Percentiles rank a stretch among this genome's conserved stretches.
phyloP scores from a whole-genome alignment of 2,329 filamentous ascomycete genomes.

The Coniochaeta prunicola region DNA sequence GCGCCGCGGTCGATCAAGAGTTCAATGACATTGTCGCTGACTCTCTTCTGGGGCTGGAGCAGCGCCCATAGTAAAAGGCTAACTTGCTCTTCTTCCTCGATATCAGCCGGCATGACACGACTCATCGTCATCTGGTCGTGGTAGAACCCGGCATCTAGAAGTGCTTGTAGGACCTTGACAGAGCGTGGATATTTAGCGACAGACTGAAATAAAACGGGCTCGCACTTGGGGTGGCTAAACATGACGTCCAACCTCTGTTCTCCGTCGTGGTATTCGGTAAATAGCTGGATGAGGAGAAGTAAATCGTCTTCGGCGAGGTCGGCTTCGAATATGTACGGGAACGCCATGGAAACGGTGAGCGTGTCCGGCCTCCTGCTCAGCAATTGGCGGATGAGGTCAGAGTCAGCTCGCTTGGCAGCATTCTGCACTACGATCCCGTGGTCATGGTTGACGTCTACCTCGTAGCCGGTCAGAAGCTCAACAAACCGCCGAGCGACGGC shows the following conservation, averaged over 20 bases:
- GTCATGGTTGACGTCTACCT: constrained; percentile 40
- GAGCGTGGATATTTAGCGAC: constrained; percentile 49
- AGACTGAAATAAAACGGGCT: constrained; percentile 45
- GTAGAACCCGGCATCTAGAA: constrained; percentile 52
- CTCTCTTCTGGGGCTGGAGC: constrained; percentile 53
- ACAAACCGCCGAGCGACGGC: constrained; percentile 38
- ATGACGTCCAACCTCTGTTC: constrained; percentile 44
- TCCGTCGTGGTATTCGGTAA: constrained; percentile 41
- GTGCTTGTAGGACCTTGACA: constrained; percentile 38
- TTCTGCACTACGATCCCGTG: constrained; percentile 46
- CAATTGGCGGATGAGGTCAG: constrained; percentile 40
- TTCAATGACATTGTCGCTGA: constrained; percentile 51
- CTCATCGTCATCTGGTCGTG: constrained; percentile 44
- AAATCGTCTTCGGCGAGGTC: constrained; percentile 41
- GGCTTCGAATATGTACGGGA: constrained; percentile 49
- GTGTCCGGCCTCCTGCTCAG: constrained; percentile 42
- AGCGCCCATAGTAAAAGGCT: constrained; percentile 55
- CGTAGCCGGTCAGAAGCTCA: constrained; percentile 29
- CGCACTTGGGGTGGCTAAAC: constrained; percentile 30
- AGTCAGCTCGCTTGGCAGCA: constrained; percentile 44
- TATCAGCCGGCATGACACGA: constrained; percentile 35
- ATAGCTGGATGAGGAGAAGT: constrained; percentile 42
- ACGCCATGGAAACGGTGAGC: constrained; percentile 42
- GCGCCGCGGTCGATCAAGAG: constrained; percentile 47
- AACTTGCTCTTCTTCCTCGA: constrained; percentile 46